A percentile compares a stretch with the other conserved stretches of the same genome.
Conservation (phyloP, 164 flowering plant genomes). For the Berberis thunbergii region DNA sequence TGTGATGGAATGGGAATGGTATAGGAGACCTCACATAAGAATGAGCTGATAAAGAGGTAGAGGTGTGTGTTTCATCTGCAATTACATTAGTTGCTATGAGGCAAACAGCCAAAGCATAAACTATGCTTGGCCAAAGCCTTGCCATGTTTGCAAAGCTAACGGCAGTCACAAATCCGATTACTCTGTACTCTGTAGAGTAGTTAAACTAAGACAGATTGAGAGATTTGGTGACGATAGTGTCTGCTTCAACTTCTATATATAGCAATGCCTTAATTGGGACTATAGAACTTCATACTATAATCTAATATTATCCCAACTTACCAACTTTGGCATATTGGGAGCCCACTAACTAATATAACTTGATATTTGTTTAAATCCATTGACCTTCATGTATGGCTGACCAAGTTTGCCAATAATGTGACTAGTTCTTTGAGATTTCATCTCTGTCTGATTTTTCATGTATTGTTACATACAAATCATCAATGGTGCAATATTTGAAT, state of each 20-base stretch:
- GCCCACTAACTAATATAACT: background rate
- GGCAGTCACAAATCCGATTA: background rate
- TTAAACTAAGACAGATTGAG: background rate
- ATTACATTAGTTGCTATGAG: constrained; percentile 7
- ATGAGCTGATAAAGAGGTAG: background rate
- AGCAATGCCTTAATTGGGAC: background rate
- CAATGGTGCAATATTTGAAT: too few species aligned
- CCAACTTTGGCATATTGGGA: background rate
- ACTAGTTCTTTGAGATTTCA: too few species aligned
- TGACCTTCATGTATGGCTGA: too few species aligned
- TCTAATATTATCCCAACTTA: background rate
- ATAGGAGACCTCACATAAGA: background rate
- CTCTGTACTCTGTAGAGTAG: background rate
- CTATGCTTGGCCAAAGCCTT: constrained; percentile 3
- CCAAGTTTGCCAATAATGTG: too few species aligned
- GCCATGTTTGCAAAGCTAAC: background rate
- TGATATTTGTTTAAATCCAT: too few species aligned
- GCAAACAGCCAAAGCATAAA: constrained; percentile 12
- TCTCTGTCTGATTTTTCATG: too few species aligned
- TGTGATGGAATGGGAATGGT: background rate
- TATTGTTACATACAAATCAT: too few species aligned
- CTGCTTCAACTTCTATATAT: background rate
- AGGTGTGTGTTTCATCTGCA: constrained; percentile 10
- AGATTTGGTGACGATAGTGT: background rate
- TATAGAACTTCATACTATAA: background rate